Evolutionary conservation across 768 basidiomycete genomes (phyloP), one percentile per base, ranked within the genome.

Genomic region (Fomitopsis serialis): DNA sequence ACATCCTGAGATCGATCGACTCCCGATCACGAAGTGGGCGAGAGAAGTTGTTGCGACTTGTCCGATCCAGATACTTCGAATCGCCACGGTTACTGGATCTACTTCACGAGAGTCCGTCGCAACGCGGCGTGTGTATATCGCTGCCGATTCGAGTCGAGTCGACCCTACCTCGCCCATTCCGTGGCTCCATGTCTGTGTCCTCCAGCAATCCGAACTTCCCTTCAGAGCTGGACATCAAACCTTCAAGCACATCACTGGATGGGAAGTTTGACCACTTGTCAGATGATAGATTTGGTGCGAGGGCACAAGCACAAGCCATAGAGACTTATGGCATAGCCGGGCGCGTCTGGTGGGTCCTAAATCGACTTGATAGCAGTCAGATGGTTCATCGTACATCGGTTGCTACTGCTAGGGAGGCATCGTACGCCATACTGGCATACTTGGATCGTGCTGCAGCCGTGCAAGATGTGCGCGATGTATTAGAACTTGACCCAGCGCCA

Each of bases 261-360:
- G 45, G n/a, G 42, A 17, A 27, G 36, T 42, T 29, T 27, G 25
- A 10, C 51, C 53, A 4, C 45, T 48, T 13, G 24, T 37, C 52
- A 17, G 59, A 58, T 51, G 51, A 46, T 9, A 53, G 58, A 12
- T 73, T 77, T 34, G 65, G 68, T 24, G 54, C 57, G 21, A 60
- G 58, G 45, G 70, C 68, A 43, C 87, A 88, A 66, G 70, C 71
- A 53, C 66, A 73, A 15, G 81, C 86, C 5, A 93, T 93, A 50
- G 68, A 74, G 15, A 72, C 72, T 59, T 92, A 87, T 64, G 90
- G 91, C 4, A 93, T 94, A 52, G 92, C 90, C 8, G 89, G 90
- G 29, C 76, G 88, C 68, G 82, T 94, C 45, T 93, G 91, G 92
- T 89, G 74, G 73, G 65, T 63, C 58, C 36, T 34, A 53, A 27